Evolutionary conservation across 177 flowering plant species (phyloP).

Genomic region (Vitis hybrid): DNA sequence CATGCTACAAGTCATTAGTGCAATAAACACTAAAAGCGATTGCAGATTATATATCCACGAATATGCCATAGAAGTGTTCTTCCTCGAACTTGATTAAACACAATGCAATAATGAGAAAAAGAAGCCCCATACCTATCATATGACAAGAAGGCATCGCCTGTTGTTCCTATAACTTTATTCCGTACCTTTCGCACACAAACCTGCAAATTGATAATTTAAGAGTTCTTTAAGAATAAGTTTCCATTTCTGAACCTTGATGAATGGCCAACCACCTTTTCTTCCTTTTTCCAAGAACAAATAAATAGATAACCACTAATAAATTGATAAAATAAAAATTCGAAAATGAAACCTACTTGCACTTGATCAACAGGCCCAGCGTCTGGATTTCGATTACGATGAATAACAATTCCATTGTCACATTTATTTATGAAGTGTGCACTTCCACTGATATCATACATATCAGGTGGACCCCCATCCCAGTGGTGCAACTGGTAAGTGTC

Average conservation of each 20-base stretch:
- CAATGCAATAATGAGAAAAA: too few relatives aligned
- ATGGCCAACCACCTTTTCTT: not conserved
- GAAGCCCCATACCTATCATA: conserved; percentile 61
- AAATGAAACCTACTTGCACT: conserved; percentile 55
- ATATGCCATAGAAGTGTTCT: too few relatives aligned
- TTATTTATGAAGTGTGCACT: conserved; percentile 99
- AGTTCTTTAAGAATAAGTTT: not conserved
- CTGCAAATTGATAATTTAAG: conserved; percentile 33
- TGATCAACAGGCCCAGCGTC: conserved; percentile 70
- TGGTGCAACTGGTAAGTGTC: conserved; percentile 55
- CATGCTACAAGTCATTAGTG: too few relatives aligned
- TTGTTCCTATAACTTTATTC: conserved; percentile 80
- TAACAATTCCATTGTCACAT: conserved; percentile 96
- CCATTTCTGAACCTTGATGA: not conserved
- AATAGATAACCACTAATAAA: not conserved
- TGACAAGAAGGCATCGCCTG: conserved; percentile 78
- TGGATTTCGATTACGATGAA: conserved; percentile 92
- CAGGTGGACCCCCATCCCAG: conserved; percentile 88
- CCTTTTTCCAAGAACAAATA: not conserved
- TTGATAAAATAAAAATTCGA: conserved; percentile 1
- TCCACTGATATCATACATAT: conserved; percentile 96
- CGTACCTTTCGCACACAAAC: conserved; percentile 90
- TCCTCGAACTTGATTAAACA: too few relatives aligned
- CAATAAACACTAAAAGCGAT: too few relatives aligned
- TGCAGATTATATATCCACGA: too few relatives aligned